Evolutionary conservation across 163 green algal species (phyloP), one percentile per base, ranked within the genome.

Genomic region (Scenedesmus sp.): DNA sequence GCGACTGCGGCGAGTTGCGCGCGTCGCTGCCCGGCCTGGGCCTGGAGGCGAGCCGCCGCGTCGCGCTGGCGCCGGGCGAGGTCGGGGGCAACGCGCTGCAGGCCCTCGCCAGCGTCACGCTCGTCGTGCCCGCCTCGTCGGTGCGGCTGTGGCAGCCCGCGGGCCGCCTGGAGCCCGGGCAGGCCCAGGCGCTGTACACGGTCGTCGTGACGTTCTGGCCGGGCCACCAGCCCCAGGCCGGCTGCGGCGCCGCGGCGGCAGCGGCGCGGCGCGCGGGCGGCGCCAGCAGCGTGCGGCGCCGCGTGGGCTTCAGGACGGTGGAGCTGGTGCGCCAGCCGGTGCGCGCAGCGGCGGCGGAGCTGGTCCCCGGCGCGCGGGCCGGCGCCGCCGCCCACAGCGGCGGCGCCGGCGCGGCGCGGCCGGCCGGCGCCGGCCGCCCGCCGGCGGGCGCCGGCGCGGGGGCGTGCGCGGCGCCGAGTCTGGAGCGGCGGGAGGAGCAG

Each of bases 111-210:
- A 20, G 4, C n/a, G 44, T 81, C 17, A 47, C 70, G 17, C 11
- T 81, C 3, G 14, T 14, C 9, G 34, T 81, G 10, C 63, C 63
- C 2, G 63, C 34, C 5, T 20, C 34, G 15, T 7, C 24, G 36
- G 82, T 88, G 5, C 48, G 87, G 48, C 88, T 94, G 11, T 97
- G 92, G 91, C 94, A 90, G 90, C 88, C 92, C 0, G 67, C 76
- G 14, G 91, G 92, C n/a, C 85, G 87, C 33, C 85, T 88, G 0
- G 14, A 17, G 42, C 34, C 15, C n/a, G 69, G 58, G 29, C 11
- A 24, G 4, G 47, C 5, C 2, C 88, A 91, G 74, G 81, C 82
- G 4, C 78, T 94, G 54, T 93, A 93, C 75, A 50, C 13, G 2
- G 75, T 95, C 14, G 57, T 17, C 0, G 60, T 90, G 0, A 70